Percentiles rank a stretch among this genome's conserved stretches.
Conservation (phyloP, 2,329 filamentous ascomycete species). For the Plectosphaerella plurivora region DNA sequence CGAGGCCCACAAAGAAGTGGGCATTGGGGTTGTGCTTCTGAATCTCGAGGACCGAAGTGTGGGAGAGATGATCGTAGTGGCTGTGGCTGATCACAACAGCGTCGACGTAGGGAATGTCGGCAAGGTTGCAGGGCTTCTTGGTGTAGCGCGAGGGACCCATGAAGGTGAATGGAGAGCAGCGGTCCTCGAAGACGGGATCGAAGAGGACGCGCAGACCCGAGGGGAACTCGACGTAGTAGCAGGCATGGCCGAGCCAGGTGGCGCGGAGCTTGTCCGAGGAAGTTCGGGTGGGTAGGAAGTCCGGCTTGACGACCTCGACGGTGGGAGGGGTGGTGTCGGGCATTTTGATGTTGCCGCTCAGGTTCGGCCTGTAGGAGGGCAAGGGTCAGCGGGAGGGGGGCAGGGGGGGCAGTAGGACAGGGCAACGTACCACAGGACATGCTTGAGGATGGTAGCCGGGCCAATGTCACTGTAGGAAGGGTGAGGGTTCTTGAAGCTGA, state of each 20-base stretch:
- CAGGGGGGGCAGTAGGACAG: background rate
- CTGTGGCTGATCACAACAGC: constrained; percentile 81
- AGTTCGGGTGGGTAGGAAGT: constrained; percentile 59
- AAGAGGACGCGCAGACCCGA: constrained; percentile 83
- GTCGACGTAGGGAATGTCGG: constrained; percentile 73
- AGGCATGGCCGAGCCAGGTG: constrained; percentile 94
- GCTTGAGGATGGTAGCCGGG: constrained; percentile 17
- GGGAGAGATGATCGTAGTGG: constrained; percentile 89
- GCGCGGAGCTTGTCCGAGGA: constrained; percentile 62
- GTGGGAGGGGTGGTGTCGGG: constrained; percentile 63
- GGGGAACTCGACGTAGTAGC: constrained; percentile 89
- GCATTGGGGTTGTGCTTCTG: constrained; percentile 67
- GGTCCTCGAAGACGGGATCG: constrained; percentile 87
- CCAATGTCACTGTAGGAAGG: constrained; percentile 32
- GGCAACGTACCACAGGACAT: constrained; percentile 30
- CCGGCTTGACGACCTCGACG: constrained; percentile 61
- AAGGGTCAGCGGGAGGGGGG: background rate
- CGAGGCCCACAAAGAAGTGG: constrained; percentile 84
- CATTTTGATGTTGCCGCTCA: constrained; percentile 31
- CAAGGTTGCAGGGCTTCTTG: constrained; percentile 67
- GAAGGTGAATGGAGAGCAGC: constrained; percentile 72
- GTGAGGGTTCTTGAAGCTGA: constrained; percentile 47
- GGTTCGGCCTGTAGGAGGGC: constrained; percentile 23
- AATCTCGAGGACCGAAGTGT: constrained; percentile 69
- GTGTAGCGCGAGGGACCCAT: constrained; percentile 76